Evolutionary conservation across 441 rosid species (phyloP).

Genomic region (Kokia cookei): DNA sequence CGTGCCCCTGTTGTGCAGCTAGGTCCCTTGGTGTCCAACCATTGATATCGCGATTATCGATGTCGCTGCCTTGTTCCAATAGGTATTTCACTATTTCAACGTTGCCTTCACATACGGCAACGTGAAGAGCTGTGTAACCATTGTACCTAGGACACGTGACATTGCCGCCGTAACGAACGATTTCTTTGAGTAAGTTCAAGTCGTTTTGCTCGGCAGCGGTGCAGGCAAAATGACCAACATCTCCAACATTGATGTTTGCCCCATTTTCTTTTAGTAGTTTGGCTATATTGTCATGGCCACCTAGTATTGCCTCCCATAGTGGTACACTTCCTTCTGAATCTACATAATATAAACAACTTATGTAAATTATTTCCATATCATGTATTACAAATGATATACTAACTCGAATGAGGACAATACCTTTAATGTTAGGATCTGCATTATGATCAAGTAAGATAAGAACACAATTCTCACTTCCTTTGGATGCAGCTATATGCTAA

Average conservation of each 20-base stretch:
- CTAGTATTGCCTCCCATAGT: slow-evolving; percentile 80
- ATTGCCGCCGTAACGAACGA: slow-evolving; percentile 54
- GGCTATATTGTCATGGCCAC: slow-evolving; percentile 46
- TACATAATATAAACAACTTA: slow-evolving; percentile 16
- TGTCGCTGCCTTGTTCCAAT: slow-evolving; percentile 69
- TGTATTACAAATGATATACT: background rate
- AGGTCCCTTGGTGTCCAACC: slow-evolving; percentile 84
- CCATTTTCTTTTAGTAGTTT: slow-evolving; percentile 63
- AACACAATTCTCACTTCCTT: slow-evolving; percentile 59
- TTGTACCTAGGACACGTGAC: slow-evolving; percentile 34
- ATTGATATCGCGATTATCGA: slow-evolving; percentile 54
- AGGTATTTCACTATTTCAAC: slow-evolving; percentile 63
- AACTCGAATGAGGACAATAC: slow-evolving; percentile 21
- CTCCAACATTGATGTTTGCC: slow-evolving; percentile 48
- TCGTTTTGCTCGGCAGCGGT: slow-evolving; percentile 59
- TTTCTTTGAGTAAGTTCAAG: slow-evolving; percentile 51
- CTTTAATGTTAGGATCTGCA: slow-evolving; percentile 72
- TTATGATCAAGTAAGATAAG: slow-evolving; percentile 63
- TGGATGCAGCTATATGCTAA: slow-evolving; percentile 80
- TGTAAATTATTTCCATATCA: too few species aligned
- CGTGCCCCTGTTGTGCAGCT: slow-evolving; percentile 78
- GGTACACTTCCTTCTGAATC: slow-evolving; percentile 84
- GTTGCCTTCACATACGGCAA: slow-evolving; percentile 81
- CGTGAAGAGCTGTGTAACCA: slow-evolving; percentile 63
- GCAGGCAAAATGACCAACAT: slow-evolving; percentile 50